phyloP scores from a whole-genome alignment of 805 yeast genomes.

The Zygoascus bituminiphila region DNA sequence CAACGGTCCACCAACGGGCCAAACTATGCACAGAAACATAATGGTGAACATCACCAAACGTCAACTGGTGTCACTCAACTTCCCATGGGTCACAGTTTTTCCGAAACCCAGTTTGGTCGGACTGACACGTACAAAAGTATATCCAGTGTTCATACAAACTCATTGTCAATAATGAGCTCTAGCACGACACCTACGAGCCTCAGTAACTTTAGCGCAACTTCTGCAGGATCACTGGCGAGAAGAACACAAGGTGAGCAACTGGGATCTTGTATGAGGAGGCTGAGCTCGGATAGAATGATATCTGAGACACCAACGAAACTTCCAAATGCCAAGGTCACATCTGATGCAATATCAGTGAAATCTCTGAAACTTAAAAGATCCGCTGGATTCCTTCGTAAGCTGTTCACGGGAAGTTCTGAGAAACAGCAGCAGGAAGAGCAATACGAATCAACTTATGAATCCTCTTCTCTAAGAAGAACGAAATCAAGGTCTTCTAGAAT shows the following conservation, averaged over 20 bases:
- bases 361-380: constrained; percentile 25
- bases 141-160: constrained; percentile 15
- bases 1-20: no score
- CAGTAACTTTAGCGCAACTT: constrained; percentile 75
- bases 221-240: constrained; percentile 78
- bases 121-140: constrained; percentile 14
- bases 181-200: constrained; percentile 31
- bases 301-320: constrained; percentile 18
- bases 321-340: constrained; percentile 13
- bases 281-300: neutral
- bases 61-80: no score
- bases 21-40: no score
- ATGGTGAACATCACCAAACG: neutral
- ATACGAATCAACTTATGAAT: neutral
- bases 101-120: constrained; percentile 2
- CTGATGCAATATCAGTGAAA: constrained; percentile 6
- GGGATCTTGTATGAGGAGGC: neutral
- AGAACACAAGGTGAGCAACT: constrained; percentile 38
- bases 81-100: neutral
- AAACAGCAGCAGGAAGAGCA: constrained; percentile 1
- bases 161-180: constrained; percentile 13
- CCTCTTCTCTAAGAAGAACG: constrained; percentile 11
- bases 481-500: constrained; percentile 19
- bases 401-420: constrained; percentile 12
- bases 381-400: constrained; percentile 22